Evolutionary conservation across 306 rosid species (phyloP).

Genomic region (Crataegus laevigata): DNA sequence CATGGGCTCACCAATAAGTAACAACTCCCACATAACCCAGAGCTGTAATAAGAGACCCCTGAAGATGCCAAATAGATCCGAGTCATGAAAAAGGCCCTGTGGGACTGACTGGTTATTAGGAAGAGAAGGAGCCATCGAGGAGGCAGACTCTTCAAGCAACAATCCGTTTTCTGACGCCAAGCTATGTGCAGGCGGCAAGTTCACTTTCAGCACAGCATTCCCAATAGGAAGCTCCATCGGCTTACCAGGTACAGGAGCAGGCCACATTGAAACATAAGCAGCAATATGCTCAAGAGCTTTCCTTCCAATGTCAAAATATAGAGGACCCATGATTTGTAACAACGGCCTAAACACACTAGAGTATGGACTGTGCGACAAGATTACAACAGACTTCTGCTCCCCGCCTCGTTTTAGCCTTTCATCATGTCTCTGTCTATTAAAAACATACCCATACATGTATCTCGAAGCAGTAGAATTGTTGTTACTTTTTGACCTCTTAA

Average conservation of each 20-base stretch:
- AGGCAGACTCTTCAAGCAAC: constrained; percentile 56
- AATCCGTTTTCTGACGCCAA: constrained; percentile 47
- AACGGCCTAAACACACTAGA: constrained; percentile 80
- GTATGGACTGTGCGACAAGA: constrained; percentile 65
- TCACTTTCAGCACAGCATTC: constrained; percentile 73
- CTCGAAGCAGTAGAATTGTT: constrained; percentile 27
- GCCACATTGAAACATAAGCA: constrained; percentile 81
- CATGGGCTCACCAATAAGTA: constrained; percentile 83
- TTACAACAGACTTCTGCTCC: constrained; percentile 90
- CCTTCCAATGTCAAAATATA: constrained; percentile 80
- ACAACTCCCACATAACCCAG: constrained; percentile 92
- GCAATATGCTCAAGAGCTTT: constrained; percentile 92
- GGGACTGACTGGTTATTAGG: constrained; percentile 65
- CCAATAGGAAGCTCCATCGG: constrained; percentile 95
- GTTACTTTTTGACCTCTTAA: constrained; percentile 27
- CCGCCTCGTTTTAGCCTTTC: constrained; percentile 96
- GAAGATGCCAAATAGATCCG: constrained; percentile 76
- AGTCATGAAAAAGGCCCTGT: constrained; percentile 87
- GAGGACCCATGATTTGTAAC: constrained; percentile 88
- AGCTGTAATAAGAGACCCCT: constrained; percentile 82
- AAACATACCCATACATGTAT: constrained; percentile 83
- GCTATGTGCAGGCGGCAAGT: constrained; percentile 81
- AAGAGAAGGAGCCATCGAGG: constrained; percentile 69
- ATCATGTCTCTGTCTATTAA: constrained; percentile 91
- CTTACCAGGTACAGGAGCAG: constrained; percentile 68